Percentiles rank a stretch among this genome's conserved stretches.
Evolutionary conservation across 2,329 filamentous ascomycete genomes (phyloP).

Genomic region (Aspergillus transmontanensis): DNA sequence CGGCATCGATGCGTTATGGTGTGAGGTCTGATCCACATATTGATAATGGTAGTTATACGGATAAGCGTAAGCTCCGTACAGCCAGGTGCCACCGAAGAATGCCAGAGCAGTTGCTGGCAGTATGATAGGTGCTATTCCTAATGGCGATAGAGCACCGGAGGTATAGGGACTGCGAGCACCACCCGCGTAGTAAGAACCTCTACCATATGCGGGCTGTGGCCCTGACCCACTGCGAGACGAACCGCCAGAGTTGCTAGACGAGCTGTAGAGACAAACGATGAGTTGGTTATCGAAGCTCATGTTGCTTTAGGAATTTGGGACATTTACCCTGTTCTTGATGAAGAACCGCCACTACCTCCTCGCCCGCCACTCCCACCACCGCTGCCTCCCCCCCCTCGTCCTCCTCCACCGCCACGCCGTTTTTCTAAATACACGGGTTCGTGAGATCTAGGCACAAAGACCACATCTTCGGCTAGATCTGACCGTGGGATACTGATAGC

Average conservation of each 20-base stretch:
- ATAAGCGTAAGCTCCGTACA: constrained; percentile 60
- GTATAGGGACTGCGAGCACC: constrained; percentile 56
- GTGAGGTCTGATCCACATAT: constrained; percentile 48
- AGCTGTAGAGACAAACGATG: constrained; percentile 14
- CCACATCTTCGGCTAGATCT: constrained; percentile 26
- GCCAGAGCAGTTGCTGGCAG: constrained; percentile 50
- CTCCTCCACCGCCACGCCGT: constrained; percentile 53
- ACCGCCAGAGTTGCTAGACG: constrained; percentile 34
- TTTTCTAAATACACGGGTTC: constrained; percentile 44
- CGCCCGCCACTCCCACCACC: constrained; percentile 32
- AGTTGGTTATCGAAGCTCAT: not conserved
- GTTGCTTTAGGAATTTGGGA: not conserved
- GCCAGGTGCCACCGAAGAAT: constrained; percentile 57
- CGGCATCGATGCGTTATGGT: constrained; percentile 53
- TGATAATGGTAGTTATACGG: constrained; percentile 52
- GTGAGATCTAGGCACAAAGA: constrained; percentile 9
- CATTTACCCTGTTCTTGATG: constrained; percentile 24
- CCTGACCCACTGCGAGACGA: constrained; percentile 42
- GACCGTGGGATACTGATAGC: constrained; percentile 29
- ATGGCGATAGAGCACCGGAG: constrained; percentile 47
- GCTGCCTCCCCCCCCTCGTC: constrained; percentile 29
- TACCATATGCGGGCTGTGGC: constrained; percentile 49
- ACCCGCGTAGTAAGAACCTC: constrained; percentile 57
- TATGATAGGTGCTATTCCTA: constrained; percentile 54
- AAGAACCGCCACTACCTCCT: constrained; percentile 23